phyloP scores from a whole-genome alignment of 2,329 filamentous ascomycete species.

The Penicillium occitanis region DNA sequence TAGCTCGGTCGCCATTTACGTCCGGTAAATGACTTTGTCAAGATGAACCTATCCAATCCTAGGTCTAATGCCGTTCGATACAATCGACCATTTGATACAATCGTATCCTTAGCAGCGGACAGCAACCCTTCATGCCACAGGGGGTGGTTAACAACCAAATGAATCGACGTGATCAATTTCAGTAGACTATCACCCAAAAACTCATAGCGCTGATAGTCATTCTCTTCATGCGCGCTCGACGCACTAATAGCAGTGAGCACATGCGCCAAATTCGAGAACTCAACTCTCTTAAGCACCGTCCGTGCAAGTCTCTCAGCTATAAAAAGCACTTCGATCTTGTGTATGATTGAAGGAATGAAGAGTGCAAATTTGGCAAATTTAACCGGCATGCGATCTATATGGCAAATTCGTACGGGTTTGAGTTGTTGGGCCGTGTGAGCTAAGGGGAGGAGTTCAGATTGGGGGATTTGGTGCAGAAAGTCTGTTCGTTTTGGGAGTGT shows the following conservation, averaged over 20 bases:
- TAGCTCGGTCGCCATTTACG: conserved; percentile 71
- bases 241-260: conserved; percentile 70
- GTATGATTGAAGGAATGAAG: conserved; percentile 70
- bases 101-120: conserved; percentile 63
- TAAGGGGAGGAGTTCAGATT: conserved; percentile 23
- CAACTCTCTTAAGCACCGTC: conserved; percentile 55
- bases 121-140: conserved; percentile 76
- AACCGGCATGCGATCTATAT: conserved; percentile 46
- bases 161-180: conserved; percentile 69
- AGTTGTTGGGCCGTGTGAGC: conserved; percentile 26
- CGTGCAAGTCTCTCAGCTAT: conserved; percentile 61
- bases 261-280: conserved; percentile 55
- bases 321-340: conserved; percentile 65
- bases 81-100: conserved; percentile 75
- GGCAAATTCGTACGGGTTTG: conserved; percentile 27
- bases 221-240: conserved; percentile 57
- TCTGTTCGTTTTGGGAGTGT: conserved; percentile 36
- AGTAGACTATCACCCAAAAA: conserved; percentile 83
- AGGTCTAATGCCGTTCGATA: conserved; percentile 61
- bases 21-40: conserved; percentile 66
- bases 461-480: conserved; percentile 31
- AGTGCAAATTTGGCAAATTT: conserved; percentile 53
- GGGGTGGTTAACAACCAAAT: conserved; percentile 61
- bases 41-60: conserved; percentile 71
- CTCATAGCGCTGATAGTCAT: conserved; percentile 80